phyloP scores from a whole-genome alignment of 768 basidiomycete genomes.

The Calocybe gangraenosa region DNA sequence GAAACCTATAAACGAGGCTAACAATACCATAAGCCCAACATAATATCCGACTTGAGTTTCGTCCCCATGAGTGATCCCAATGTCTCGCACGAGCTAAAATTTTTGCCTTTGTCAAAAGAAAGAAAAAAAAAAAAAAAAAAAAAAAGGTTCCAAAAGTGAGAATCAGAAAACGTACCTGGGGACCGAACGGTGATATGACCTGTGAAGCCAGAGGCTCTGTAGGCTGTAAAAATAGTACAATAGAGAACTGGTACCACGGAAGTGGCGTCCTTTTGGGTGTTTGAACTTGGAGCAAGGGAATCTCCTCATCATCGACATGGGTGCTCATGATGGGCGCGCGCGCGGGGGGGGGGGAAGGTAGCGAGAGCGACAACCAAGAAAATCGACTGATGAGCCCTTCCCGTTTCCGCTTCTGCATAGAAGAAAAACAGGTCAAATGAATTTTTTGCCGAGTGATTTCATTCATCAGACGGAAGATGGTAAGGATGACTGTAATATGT shows the following conservation, averaged over 20 bases:
- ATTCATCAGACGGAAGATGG: no score
- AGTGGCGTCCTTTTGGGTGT: slow-evolving; percentile 47
- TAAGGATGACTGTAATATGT: no score
- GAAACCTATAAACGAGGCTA: not conserved
- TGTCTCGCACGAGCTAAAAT: slow-evolving; percentile 56
- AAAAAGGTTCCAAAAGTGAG: not conserved
- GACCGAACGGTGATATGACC: slow-evolving; percentile 74
- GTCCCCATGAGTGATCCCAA: slow-evolving; percentile 69
- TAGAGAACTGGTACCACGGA: slow-evolving; percentile 65
- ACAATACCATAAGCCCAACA: slow-evolving; percentile 64
- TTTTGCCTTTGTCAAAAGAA: slow-evolving; percentile 25
- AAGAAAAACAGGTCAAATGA: no score
- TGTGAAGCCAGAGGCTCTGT: slow-evolving; percentile 74
- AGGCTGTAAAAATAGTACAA: slow-evolving; percentile 70
- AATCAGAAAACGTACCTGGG: slow-evolving; percentile 40
- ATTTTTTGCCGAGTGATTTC: no score
- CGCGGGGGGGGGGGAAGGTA: no score
- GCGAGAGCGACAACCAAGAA: no score
- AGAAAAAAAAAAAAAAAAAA: no score
- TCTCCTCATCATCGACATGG: slow-evolving; percentile 52
- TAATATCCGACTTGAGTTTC: slow-evolving; percentile 78
- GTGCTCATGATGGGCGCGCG: slow-evolving; percentile 14
- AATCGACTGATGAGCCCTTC: no score
- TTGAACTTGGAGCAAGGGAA: slow-evolving; percentile 46
- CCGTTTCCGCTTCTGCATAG: no score